Conservation (phyloP, 2,329 filamentous ascomycete species). For the Pleomassaria siparia region DNA sequence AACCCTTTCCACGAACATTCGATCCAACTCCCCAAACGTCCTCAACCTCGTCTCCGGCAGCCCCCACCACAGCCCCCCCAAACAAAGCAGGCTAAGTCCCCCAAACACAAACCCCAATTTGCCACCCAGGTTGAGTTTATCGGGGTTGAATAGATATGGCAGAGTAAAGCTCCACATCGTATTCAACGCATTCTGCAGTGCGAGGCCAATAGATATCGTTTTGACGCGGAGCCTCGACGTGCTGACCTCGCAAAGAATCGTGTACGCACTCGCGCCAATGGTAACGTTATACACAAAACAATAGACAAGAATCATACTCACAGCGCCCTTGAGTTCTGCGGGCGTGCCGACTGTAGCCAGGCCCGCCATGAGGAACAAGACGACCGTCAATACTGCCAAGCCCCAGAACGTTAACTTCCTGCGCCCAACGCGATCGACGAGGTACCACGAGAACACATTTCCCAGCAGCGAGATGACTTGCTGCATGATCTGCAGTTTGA, state of each 20-base stretch:
- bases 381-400: conserved; percentile 57
- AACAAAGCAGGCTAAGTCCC: conserved; percentile 73
- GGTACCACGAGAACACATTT: conserved; percentile 73
- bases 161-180: conserved; percentile 45
- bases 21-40: conserved; percentile 61
- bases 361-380: conserved; percentile 64
- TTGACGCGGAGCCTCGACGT: conserved; percentile 82
- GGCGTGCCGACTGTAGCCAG: conserved; percentile 43
- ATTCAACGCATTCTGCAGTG: conserved; percentile 34
- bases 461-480: conserved; percentile 58
- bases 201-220: conserved; percentile 47
- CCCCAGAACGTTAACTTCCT: conserved; percentile 73
- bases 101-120: conserved; percentile 81
- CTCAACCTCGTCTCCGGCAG: conserved; percentile 75
- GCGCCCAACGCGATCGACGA: conserved; percentile 76
- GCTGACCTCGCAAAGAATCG: conserved; percentile 77
- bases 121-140: conserved; percentile 67
- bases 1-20: conserved; percentile 6
- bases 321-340: conserved; percentile 57
- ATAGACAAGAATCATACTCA: conserved; percentile 34
- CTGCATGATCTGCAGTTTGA: conserved; percentile 52
- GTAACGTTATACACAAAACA: conserved; percentile 77
- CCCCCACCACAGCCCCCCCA: conserved; percentile 76
- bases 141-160: conserved; percentile 43
- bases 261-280: conserved; percentile 85